A percentile compares a stretch with the other conserved stretches of the same genome.
Conservation (phyloP, 306 rosid genomes). For the Cyamopsis tetragonoloba region DNA sequence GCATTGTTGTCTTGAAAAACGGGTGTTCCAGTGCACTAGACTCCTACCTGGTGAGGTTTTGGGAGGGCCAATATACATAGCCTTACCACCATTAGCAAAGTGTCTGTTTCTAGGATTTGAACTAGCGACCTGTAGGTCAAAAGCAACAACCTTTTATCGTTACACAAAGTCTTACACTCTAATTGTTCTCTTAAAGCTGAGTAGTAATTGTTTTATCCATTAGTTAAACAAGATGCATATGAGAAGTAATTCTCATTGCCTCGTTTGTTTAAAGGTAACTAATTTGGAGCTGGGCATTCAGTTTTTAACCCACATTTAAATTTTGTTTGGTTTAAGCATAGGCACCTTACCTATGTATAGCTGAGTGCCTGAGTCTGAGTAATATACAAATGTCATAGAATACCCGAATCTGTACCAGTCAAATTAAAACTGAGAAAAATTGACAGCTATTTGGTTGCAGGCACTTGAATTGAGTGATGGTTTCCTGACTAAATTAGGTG, state of each 20-base stretch:
- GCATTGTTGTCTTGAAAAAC: not conserved
- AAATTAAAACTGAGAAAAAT: not conserved
- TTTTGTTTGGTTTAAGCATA: not conserved
- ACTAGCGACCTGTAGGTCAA: no score
- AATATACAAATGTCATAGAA: not conserved
- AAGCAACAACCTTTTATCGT: no score
- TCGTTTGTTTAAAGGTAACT: not conserved
- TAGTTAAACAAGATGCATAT: not conserved
- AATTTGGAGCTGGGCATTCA: not conserved
- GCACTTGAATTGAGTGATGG: constrained; percentile 55
- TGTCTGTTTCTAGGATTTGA: no score
- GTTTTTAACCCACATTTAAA: not conserved
- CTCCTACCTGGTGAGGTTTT: no score
- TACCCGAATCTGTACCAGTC: not conserved
- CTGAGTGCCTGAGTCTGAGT: not conserved
- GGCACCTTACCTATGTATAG: not conserved
- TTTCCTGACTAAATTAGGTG: constrained; percentile 52
- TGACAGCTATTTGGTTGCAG: constrained; percentile 35
- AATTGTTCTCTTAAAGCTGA: not conserved
- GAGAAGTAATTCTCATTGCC: not conserved
- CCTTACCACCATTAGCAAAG: no score
- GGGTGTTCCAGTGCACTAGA: no score
- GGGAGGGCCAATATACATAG: no score
- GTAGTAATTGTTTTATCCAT: not conserved
- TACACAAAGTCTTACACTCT: no score